Conservation (phyloP, 495 filamentous ascomycete species). For the Neurospora sp. region DNA sequence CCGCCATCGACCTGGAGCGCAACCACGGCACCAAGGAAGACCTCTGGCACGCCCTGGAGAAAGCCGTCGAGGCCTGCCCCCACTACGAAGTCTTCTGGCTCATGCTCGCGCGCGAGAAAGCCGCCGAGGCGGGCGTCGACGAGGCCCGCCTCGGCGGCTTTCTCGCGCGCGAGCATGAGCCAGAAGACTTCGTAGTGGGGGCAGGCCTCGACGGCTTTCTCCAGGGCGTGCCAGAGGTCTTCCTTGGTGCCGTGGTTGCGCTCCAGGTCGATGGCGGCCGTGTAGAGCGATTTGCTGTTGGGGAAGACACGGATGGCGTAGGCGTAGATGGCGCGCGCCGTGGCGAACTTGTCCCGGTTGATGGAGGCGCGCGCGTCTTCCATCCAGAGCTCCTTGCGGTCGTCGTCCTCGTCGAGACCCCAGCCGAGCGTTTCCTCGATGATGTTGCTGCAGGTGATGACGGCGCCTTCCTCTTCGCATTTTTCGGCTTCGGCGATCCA, state of each 20-base stretch:
- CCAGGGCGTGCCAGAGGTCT: constrained; percentile 70
- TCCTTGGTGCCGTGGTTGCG: constrained; percentile 82
- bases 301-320: constrained; percentile 83
- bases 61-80: constrained; percentile 87
- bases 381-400: constrained; percentile 89
- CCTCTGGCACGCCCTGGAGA: constrained; percentile 76
- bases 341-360: constrained; percentile 70
- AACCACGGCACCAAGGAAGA: constrained; percentile 80
- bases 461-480: constrained; percentile 85
- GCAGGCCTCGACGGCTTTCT: constrained; percentile 89
- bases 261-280: constrained; percentile 84
- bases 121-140: constrained; percentile 48
- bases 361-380: constrained; percentile 79
- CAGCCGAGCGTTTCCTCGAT: constrained; percentile 89
- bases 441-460: constrained; percentile 78
- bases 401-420: constrained; percentile 91
- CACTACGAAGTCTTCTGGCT: constrained; percentile 89
- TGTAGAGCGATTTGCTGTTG: constrained; percentile 69
- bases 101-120: constrained; percentile 86
- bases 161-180: constrained; percentile 92
- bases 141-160: constrained; percentile 52
- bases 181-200: constrained; percentile 84
- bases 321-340: constrained; percentile 84
- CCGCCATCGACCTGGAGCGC: constrained; percentile 82
- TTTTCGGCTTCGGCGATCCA: constrained; percentile 94